Conservation (phyloP, 2,329 filamentous ascomycete species). For the Colletotrichum trifolii region DNA sequence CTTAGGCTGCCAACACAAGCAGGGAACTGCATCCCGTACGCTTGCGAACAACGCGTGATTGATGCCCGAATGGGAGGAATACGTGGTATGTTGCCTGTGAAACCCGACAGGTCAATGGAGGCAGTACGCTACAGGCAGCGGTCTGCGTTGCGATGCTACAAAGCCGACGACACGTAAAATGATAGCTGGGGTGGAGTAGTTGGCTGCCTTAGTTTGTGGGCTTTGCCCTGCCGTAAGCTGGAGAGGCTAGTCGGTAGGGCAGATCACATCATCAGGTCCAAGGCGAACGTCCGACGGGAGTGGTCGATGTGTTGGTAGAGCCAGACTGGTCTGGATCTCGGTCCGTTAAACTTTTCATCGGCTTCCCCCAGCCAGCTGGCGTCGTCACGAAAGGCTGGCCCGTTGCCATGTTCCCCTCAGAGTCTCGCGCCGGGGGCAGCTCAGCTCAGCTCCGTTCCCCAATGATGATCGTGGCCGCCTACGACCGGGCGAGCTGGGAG, state of each 20-base stretch:
- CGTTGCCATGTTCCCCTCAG: slow-evolving; percentile 19
- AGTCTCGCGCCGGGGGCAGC: slow-evolving; percentile 1
- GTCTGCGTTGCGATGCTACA: no score
- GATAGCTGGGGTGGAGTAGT: slow-evolving; percentile 22
- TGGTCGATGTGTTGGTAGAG: slow-evolving; percentile 12
- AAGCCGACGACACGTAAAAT: no score
- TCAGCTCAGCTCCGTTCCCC: neutral
- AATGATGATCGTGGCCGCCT: no score
- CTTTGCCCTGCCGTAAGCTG: slow-evolving; percentile 7
- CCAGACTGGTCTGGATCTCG: slow-evolving; percentile 29
- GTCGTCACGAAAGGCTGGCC: slow-evolving; percentile 5
- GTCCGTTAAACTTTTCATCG: slow-evolving; percentile 2
- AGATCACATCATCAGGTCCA: slow-evolving; percentile 20
- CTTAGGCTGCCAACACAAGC: neutral
- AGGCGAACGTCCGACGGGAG: neutral
- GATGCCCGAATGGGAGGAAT: neutral
- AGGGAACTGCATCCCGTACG: slow-evolving; percentile 8
- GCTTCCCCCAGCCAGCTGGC: neutral
- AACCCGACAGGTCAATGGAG: no score
- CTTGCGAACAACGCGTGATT: neutral
- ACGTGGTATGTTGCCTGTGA: no score
- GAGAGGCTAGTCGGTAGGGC: slow-evolving; percentile 12
- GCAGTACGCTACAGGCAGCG: no score
- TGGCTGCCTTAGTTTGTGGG: no score
- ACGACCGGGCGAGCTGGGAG: neutral